These are phyloP conservation scores for Falciphora oryzae DNA, from an alignment of 2,329 filamentous ascomycete genomes.

Conservation along the genomic window DNA sequence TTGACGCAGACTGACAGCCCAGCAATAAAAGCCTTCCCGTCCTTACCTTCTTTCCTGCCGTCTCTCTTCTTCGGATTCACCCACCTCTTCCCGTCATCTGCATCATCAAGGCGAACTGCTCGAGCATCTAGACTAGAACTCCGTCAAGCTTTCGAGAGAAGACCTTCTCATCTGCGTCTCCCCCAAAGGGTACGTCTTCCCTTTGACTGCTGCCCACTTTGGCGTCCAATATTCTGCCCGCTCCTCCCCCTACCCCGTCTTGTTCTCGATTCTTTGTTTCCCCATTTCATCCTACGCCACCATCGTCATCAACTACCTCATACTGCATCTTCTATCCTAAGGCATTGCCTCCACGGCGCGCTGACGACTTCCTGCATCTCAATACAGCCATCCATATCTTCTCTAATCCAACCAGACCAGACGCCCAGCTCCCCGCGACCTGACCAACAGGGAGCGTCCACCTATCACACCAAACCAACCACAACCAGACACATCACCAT, in stretches of 20 bases:
- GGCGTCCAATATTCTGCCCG: too few species aligned
- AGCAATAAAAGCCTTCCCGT: background rate
- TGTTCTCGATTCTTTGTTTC: background rate
- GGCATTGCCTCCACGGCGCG: too few species aligned
- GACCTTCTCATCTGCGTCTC: background rate
- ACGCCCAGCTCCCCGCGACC: background rate
- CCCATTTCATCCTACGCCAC: background rate
- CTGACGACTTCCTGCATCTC: background rate
- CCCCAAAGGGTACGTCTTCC: background rate
- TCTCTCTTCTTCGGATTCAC: background rate
- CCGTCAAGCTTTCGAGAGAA: background rate
- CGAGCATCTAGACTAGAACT: background rate
- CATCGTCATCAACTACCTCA: background rate
- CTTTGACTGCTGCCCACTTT: background rate
- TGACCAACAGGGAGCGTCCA: background rate
- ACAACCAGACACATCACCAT: conserved; percentile 30
- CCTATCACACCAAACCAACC: background rate
- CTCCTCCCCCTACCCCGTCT: too few species aligned
- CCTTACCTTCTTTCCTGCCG: background rate
- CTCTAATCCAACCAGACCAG: too few species aligned
- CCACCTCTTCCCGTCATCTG: background rate
- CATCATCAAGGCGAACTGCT: background rate
- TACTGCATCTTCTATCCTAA: background rate
- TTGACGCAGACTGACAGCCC: background rate
- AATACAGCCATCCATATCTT: background rate